These are phyloP conservation scores for Plasmodium reichenowi DNA, from an alignment of 169 alveolate species.

Conservation along the genomic window DNA sequence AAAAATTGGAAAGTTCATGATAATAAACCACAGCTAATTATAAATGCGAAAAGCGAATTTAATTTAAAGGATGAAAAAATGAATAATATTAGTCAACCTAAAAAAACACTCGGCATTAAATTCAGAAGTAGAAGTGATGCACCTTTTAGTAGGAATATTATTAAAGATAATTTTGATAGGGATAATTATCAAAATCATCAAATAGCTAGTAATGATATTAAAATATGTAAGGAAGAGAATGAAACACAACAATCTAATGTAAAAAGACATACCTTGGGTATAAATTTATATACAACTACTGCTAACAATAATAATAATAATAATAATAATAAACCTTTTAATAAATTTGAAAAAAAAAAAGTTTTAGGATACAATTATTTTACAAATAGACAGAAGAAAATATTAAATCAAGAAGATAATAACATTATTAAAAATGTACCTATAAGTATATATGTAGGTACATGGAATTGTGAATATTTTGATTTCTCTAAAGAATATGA, in stretches of 20 bases:
- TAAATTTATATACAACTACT: background rate
- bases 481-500: constrained; percentile 64
- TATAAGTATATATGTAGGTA: constrained; percentile 82
- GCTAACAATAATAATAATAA: background rate
- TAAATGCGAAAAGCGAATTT: background rate
- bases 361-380: constrained; percentile 64
- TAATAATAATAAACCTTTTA: background rate
- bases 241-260: background rate
- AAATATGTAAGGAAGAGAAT: background rate
- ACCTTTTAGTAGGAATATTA: too few relatives aligned
- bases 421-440: constrained; percentile 75
- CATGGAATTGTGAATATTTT: constrained; percentile 86
- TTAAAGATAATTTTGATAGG: background rate
- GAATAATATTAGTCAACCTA: background rate
- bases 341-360: constrained; percentile 14
- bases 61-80: background rate
- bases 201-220: background rate
- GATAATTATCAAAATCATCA: background rate
- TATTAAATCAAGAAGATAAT: constrained; percentile 19
- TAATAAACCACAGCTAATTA: background rate
- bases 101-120: background rate
- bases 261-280: background rate
- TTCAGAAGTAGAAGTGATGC: constrained; percentile 28
- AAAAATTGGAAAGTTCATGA: background rate
- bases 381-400: constrained; percentile 32